Evolutionary conservation across 2,329 filamentous ascomycete species (phyloP).

Genomic region (Chaetomiaceae sp.): DNA sequence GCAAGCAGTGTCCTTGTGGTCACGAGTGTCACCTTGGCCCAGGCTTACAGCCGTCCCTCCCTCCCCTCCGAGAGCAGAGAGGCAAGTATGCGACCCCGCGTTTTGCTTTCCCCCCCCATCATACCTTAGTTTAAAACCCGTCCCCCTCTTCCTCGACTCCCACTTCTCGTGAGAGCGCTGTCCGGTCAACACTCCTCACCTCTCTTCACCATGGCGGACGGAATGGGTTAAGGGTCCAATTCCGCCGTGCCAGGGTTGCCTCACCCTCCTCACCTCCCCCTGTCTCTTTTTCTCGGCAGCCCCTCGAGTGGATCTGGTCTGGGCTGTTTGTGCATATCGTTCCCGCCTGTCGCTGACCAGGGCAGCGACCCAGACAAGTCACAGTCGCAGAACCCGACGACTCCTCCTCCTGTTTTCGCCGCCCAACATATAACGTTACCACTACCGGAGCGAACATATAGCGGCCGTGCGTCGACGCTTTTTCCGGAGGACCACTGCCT

Average conservation of each 20-base stretch:
- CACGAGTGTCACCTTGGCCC: conserved; percentile 19
- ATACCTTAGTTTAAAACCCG: conserved; percentile 9
- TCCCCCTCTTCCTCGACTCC: conserved; percentile 4
- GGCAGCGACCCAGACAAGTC: conserved; percentile 4
- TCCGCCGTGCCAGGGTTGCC: conserved; percentile 17
- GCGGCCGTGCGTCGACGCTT: conserved; percentile 14
- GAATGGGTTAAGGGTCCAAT: conserved; percentile 19
- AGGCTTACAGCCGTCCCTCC: neutral
- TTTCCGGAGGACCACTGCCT: neutral
- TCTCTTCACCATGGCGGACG: conserved; percentile 17
- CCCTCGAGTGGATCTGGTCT: conserved; percentile 18
- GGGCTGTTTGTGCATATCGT: conserved; percentile 15
- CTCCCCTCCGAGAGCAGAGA: neutral
- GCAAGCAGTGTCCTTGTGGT: conserved; percentile 9
- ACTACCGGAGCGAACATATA: conserved; percentile 9
- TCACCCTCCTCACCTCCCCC: conserved; percentile 7
- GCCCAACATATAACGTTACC: conserved; percentile 20
- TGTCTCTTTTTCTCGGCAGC: conserved; percentile 10
- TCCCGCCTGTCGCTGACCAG: conserved; percentile 16
- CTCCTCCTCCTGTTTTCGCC: conserved; percentile 16
- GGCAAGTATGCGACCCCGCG: conserved; percentile 10
- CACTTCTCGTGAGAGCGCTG: neutral
- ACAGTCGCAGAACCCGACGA: conserved; percentile 19
- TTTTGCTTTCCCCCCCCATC: conserved; percentile 1
- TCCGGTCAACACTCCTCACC: conserved; percentile 8